A percentile compares a stretch with the other conserved stretches of the same genome.
These are phyloP conservation scores for Ophiostoma ips DNA, from an alignment of 2,329 filamentous ascomycete genomes.

Conservation along the genomic window DNA sequence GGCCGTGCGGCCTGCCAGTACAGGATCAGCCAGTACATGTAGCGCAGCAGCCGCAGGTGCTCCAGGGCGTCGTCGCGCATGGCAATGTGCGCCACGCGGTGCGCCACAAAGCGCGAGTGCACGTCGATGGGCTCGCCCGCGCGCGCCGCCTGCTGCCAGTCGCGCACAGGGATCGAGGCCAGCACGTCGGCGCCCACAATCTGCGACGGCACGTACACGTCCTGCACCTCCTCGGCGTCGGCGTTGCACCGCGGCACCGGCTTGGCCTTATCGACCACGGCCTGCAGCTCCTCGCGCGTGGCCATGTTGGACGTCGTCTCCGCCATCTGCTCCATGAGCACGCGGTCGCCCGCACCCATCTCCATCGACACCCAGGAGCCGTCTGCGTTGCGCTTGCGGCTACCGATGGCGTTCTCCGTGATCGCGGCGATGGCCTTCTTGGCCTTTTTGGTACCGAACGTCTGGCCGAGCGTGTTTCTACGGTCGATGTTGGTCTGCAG, in stretches of 20 bases:
- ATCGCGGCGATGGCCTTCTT: constrained; percentile 60
- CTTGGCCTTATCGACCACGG: constrained; percentile 51
- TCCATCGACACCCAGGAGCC: constrained; percentile 22
- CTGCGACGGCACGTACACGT: constrained; percentile 55
- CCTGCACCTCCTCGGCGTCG: constrained; percentile 50
- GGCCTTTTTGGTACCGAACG: constrained; percentile 77
- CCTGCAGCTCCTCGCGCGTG: constrained; percentile 26
- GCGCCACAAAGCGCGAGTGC: constrained; percentile 50
- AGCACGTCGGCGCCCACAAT: constrained; percentile 57
- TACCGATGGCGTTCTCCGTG: constrained; percentile 54
- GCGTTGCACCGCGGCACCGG: constrained; percentile 60
- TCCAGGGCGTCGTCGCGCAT: constrained; percentile 37
- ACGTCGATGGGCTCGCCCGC: constrained; percentile 42
- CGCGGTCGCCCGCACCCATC: constrained; percentile 33
- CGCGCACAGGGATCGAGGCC: constrained; percentile 51
- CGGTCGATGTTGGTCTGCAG: constrained; percentile 43
- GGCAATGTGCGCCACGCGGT: constrained; percentile 41
- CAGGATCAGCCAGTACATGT: constrained; percentile 42
- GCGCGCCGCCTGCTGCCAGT: constrained; percentile 58
- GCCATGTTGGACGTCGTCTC: constrained; percentile 40
- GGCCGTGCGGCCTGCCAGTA: constrained; percentile 36
- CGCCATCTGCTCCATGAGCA: constrained; percentile 50
- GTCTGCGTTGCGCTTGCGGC: constrained; percentile 27
- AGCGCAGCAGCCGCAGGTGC: constrained; percentile 45
- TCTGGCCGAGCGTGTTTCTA: constrained; percentile 56